These are phyloP conservation scores for Pichia inconspicua DNA, from an alignment of 1,139 yeast genomes.

Conservation along the genomic window DNA sequence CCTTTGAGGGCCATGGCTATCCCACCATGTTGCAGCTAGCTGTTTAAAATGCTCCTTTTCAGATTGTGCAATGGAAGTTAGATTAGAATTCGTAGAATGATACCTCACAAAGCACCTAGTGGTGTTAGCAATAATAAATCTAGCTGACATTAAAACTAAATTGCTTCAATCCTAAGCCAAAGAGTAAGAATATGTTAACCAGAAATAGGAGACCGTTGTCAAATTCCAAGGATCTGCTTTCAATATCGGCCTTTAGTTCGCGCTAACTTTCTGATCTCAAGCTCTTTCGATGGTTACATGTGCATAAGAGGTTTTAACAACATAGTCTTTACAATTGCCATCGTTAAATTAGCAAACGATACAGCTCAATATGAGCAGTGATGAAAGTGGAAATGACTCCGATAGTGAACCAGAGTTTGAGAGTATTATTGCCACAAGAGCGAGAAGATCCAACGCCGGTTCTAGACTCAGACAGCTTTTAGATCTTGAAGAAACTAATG, in stretches of 20 bases:
- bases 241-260: no score
- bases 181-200: no score
- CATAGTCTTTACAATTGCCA: not conserved
- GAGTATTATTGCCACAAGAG: constrained; percentile 60
- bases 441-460: constrained; percentile 86
- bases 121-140: not conserved
- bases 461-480: constrained; percentile 67
- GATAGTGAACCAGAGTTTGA: constrained; percentile 30
- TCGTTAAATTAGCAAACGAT: not conserved
- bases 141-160: not conserved
- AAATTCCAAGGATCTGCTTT: no score
- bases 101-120: not conserved
- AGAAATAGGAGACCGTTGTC: no score
- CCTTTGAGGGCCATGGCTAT: constrained; percentile 84
- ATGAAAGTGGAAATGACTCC: constrained; percentile 5
- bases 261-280: no score
- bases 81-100: constrained; percentile 2
- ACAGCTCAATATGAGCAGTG: not conserved
- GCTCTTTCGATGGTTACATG: no score
- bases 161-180: no score
- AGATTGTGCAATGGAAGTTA: constrained; percentile 30
- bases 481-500: constrained; percentile 52
- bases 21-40: constrained; percentile 95
- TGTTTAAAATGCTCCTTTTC: constrained; percentile 79
- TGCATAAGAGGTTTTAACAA: no score